These are phyloP conservation scores for Aspergillus ustus DNA, from an alignment of 2,329 filamentous ascomycete genomes.

Conservation along the genomic window DNA sequence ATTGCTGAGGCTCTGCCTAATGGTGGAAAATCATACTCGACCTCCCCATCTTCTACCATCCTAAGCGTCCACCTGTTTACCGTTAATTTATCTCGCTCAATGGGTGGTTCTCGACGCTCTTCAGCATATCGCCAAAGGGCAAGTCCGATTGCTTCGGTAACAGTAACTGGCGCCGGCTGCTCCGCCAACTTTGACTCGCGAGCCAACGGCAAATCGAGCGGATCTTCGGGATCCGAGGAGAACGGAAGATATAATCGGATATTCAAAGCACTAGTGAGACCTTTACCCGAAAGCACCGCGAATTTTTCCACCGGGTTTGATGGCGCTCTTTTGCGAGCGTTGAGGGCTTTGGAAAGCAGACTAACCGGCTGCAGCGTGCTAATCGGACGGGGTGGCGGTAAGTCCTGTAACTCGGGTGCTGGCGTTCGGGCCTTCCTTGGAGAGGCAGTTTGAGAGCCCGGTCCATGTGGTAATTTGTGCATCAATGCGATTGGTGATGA, in stretches of 20 bases:
- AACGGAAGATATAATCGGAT: slow-evolving; percentile 68
- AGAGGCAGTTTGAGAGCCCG: slow-evolving; percentile 47
- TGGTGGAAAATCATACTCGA: slow-evolving; percentile 69
- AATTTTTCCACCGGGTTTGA: slow-evolving; percentile 67
- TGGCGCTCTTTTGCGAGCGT: slow-evolving; percentile 59
- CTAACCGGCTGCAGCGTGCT: slow-evolving; percentile 62
- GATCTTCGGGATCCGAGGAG: slow-evolving; percentile 59
- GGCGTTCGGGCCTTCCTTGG: slow-evolving; percentile 56
- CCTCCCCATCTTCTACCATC: slow-evolving; percentile 71
- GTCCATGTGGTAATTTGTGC: slow-evolving; percentile 41
- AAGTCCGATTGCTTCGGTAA: slow-evolving; percentile 67
- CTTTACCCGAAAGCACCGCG: slow-evolving; percentile 63
- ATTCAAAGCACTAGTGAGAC: slow-evolving; percentile 64
- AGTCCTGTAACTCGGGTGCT: slow-evolving; percentile 57
- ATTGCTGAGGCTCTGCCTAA: slow-evolving; percentile 62
- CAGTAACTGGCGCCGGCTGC: slow-evolving; percentile 55
- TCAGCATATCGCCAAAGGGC: slow-evolving; percentile 66
- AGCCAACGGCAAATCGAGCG: slow-evolving; percentile 62
- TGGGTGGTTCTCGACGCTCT: slow-evolving; percentile 58
- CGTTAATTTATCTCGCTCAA: slow-evolving; percentile 58
- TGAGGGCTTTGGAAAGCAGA: slow-evolving; percentile 61
- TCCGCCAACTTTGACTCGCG: slow-evolving; percentile 60
- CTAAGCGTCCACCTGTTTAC: slow-evolving; percentile 68
- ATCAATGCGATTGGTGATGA: slow-evolving; percentile 55
- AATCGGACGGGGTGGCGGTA: slow-evolving; percentile 66